A percentile compares a stretch with the other conserved stretches of the same genome.
Conservation (phyloP, 2,329 filamentous ascomycete species). For the Rhinocladiella mackenziei region DNA sequence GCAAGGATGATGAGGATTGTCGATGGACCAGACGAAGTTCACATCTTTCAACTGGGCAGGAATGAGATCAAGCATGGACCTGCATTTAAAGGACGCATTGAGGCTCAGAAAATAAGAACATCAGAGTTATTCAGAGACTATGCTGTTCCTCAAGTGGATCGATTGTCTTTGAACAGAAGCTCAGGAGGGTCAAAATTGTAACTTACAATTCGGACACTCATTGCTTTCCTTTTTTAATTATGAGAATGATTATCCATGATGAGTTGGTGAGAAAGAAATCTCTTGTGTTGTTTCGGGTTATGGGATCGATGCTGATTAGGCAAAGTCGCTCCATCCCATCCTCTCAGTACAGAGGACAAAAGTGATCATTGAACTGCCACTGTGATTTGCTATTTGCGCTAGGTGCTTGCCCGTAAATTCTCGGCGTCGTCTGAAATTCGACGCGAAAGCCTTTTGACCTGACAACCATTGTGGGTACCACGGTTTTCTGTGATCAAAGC, state of each 20-base stretch:
- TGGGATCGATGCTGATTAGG: too few relatives aligned
- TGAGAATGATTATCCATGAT: too few relatives aligned
- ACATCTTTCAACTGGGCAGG: conserved; percentile 58
- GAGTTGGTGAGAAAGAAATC: too few relatives aligned
- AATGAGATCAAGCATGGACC: conserved; percentile 51
- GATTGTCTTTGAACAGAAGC: too few relatives aligned
- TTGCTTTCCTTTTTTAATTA: too few relatives aligned
- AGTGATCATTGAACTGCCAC: too few relatives aligned
- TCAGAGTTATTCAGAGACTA: conserved; percentile 23
- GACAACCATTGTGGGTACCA: not conserved
- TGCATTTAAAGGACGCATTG: conserved; percentile 24
- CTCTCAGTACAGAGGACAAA: too few relatives aligned
- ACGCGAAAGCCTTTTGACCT: not conserved
- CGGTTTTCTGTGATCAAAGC: not conserved
- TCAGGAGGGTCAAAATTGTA: too few relatives aligned
- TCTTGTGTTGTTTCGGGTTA: too few relatives aligned
- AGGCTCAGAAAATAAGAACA: conserved; percentile 27
- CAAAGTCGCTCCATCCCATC: too few relatives aligned
- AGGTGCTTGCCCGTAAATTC: not conserved
- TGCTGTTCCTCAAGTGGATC: too few relatives aligned
- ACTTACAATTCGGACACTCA: too few relatives aligned
- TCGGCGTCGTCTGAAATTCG: not conserved
- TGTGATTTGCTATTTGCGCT: not conserved
- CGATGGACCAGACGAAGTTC: conserved; percentile 96
- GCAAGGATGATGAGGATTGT: conserved; percentile 80